Evolutionary conservation across 371 early-diverging fungal genomes (phyloP).

Genomic region (Dipsacomyces acuminosporus): DNA sequence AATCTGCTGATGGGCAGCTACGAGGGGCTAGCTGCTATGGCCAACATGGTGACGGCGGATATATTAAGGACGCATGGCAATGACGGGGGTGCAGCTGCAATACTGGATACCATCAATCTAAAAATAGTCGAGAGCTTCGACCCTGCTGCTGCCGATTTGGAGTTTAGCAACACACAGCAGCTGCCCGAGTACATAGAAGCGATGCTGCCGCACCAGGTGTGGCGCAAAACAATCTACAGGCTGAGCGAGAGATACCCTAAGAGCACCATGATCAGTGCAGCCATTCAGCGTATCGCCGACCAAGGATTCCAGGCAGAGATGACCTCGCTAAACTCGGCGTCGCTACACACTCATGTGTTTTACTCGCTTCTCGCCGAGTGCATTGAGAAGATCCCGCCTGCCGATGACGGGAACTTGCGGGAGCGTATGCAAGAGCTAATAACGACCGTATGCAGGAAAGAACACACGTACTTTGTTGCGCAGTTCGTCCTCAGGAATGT

Average conservation of each 20-base stretch:
- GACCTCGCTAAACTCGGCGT: slow-evolving; percentile 57
- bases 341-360: slow-evolving; percentile 60
- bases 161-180: slow-evolving; percentile 47
- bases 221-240: slow-evolving; percentile 62
- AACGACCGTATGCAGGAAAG: slow-evolving; percentile 57
- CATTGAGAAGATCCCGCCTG: slow-evolving; percentile 51
- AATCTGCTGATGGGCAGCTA: slow-evolving; percentile 58
- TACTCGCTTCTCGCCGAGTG: slow-evolving; percentile 56
- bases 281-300: slow-evolving; percentile 63
- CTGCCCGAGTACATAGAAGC: slow-evolving; percentile 52
- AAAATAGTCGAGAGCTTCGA: slow-evolving; percentile 58
- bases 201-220: slow-evolving; percentile 55
- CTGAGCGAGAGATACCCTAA: slow-evolving; percentile 57
- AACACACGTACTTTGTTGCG: slow-evolving; percentile 64
- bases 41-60: slow-evolving; percentile 52
- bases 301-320: slow-evolving; percentile 61
- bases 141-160: slow-evolving; percentile 52
- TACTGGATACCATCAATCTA: slow-evolving; percentile 53
- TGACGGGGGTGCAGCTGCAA: slow-evolving; percentile 46
- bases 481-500: slow-evolving; percentile 56
- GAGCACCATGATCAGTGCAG: slow-evolving; percentile 57
- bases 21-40: slow-evolving; percentile 63
- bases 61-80: slow-evolving; percentile 50
- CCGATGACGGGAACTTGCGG: slow-evolving; percentile 56
- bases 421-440: slow-evolving; percentile 39